Conservation (phyloP, 306 rosid genomes). For the Quercus variabilis region DNA sequence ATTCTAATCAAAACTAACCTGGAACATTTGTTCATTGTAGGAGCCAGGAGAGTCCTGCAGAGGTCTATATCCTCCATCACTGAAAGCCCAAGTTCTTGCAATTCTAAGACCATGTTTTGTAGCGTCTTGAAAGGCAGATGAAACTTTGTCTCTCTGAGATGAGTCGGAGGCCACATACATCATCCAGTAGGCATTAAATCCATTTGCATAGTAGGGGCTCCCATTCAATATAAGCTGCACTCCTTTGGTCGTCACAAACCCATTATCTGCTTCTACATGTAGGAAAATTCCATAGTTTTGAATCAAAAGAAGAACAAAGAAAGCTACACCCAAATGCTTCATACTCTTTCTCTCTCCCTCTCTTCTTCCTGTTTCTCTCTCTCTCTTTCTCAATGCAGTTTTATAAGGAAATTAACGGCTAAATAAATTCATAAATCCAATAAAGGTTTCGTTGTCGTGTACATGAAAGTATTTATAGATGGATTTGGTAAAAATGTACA, state of each 20-base stretch:
- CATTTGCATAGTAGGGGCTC: constrained; percentile 72
- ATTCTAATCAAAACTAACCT: constrained; percentile 36
- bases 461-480: neutral
- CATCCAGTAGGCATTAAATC: constrained; percentile 96
- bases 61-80: constrained; percentile 75
- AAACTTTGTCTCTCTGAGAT: constrained; percentile 65
- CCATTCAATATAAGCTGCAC: constrained; percentile 66
- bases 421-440: neutral
- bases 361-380: no score
- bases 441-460: neutral
- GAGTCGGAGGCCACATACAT: constrained; percentile 85
- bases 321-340: constrained; percentile 35
- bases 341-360: constrained; percentile 3
- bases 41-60: constrained; percentile 84
- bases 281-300: constrained; percentile 9
- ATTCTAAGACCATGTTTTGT: constrained; percentile 54
- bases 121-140: constrained; percentile 73
- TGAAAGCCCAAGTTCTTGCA: constrained; percentile 91
- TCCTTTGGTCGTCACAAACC: constrained; percentile 70
- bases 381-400: neutral
- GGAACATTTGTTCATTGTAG: constrained; percentile 72
- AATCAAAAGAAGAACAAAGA: constrained; percentile 31
- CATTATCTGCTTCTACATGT: constrained; percentile 47
- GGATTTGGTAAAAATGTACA: neutral
- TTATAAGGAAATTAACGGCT: no score